Evolutionary conservation across 345 rosid species (phyloP).

Genomic region (Chamaenerion angustifolium): DNA sequence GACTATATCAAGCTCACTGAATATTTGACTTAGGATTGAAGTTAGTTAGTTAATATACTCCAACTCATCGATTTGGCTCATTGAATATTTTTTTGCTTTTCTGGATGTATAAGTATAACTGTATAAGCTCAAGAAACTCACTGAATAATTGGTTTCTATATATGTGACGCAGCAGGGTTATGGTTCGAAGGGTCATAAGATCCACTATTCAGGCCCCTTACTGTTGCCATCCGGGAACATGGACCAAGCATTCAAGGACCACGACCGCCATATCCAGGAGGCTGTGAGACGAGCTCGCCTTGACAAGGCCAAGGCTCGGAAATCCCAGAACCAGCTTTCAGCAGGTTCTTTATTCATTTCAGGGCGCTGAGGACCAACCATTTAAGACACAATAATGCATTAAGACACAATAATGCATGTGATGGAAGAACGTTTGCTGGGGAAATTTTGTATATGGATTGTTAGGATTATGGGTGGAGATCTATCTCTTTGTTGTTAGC

Average conservation of each 20-base stretch:
- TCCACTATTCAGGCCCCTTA: conserved; percentile 92
- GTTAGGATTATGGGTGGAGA: no score
- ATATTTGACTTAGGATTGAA: no score
- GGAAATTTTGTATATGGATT: no score
- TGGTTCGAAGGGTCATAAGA: conserved; percentile 85
- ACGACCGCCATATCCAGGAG: conserved; percentile 94
- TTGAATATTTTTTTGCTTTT: background rate
- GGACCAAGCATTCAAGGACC: conserved; percentile 95
- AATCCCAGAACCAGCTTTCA: conserved; percentile 46
- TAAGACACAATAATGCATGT: no score
- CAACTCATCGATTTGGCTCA: no score
- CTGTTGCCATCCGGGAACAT: conserved; percentile 70
- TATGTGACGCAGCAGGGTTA: conserved; percentile 87
- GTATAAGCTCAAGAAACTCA: no score
- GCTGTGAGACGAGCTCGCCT: conserved; percentile 76
- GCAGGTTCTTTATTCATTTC: conserved; percentile 59
- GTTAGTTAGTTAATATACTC: no score
- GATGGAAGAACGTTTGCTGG: no score
- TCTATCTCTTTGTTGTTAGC: no score
- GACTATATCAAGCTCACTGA: no score
- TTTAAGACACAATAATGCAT: no score
- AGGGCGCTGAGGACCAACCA: conserved; percentile 40
- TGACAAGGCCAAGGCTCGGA: conserved; percentile 73
- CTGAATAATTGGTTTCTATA: no score
- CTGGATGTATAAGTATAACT: background rate